These are phyloP conservation scores for Astragalus membranaceus DNA, from an alignment of 306 rosid genomes.

Conservation along the genomic window DNA sequence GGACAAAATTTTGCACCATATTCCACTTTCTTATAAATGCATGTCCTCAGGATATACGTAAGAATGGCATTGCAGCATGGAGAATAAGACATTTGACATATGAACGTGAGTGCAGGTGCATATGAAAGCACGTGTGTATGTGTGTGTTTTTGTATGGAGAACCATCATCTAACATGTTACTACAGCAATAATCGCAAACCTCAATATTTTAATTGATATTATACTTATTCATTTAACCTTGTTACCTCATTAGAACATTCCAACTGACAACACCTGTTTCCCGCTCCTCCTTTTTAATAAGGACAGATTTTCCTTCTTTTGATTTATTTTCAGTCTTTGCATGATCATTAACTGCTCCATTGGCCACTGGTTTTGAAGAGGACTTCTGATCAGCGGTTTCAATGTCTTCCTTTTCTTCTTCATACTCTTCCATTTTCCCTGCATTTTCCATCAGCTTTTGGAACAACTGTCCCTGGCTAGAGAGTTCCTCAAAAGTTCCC, in stretches of 20 bases:
- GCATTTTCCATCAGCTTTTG: conserved; percentile 94
- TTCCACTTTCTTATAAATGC: background rate
- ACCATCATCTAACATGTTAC: background rate
- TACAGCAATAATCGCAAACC: conserved; percentile 1
- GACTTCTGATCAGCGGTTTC: conserved; percentile 35
- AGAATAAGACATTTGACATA: conserved; percentile 15
- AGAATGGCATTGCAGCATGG: background rate
- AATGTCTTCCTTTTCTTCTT: conserved; percentile 35
- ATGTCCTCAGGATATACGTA: background rate
- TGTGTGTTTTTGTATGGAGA: background rate
- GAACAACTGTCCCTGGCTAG: conserved; percentile 55
- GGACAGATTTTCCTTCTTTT: conserved; percentile 62
- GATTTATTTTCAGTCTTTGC: conserved; percentile 29
- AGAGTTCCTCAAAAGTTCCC: conserved; percentile 90
- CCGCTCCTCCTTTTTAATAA: conserved; percentile 84
- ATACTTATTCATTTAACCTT: background rate
- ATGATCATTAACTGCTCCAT: conserved; percentile 30
- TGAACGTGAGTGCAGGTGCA: background rate
- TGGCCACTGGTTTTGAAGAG: conserved; percentile 34
- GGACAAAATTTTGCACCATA: conserved; percentile 8
- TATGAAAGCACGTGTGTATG: background rate
- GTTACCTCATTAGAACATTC: conserved; percentile 70
- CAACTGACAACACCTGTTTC: conserved; percentile 85
- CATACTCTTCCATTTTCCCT: conserved; percentile 72
- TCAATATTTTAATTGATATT: background rate